phyloP scores from a whole-genome alignment of 1,284 basidiomycete genomes.

The Cryptococcus deneoformans region DNA sequence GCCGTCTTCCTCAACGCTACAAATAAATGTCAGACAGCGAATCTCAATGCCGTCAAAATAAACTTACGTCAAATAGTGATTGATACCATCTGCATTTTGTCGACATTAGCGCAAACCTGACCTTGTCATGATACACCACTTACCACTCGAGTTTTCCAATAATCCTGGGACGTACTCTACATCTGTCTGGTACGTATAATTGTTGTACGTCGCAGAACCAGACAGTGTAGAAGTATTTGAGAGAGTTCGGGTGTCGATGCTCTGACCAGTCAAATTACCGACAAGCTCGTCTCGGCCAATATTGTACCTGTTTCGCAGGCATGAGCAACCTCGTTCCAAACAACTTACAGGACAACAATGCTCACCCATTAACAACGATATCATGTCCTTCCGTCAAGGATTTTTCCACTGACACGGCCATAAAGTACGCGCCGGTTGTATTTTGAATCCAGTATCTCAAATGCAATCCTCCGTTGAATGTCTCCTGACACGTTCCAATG shows the following conservation, averaged over 20 bases:
- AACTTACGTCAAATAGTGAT: constrained; percentile 60
- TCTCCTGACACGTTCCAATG: constrained; percentile 78
- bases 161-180: constrained; percentile 67
- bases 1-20: constrained; percentile 58
- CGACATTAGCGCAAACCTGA: constrained; percentile 3
- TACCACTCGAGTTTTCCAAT: constrained; percentile 61
- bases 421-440: constrained; percentile 69
- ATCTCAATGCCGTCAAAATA: neutral
- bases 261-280: constrained; percentile 66
- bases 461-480: constrained; percentile 83
- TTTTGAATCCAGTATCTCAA: constrained; percentile 87
- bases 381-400: constrained; percentile 61
- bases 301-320: constrained; percentile 52
- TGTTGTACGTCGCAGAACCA: constrained; percentile 37
- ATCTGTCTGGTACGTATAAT: constrained; percentile 68
- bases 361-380: constrained; percentile 60
- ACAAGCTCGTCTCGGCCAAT: constrained; percentile 71
- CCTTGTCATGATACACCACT: neutral
- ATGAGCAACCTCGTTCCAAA: no score
- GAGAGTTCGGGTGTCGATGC: constrained; percentile 58
- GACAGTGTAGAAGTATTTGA: constrained; percentile 55
- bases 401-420: constrained; percentile 74
- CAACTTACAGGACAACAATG: neutral
- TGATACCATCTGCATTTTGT: constrained; percentile 58
- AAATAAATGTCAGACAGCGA: neutral